Evolutionary conservation across 768 basidiomycete genomes (phyloP).

Genomic region (Russula olivacea): DNA sequence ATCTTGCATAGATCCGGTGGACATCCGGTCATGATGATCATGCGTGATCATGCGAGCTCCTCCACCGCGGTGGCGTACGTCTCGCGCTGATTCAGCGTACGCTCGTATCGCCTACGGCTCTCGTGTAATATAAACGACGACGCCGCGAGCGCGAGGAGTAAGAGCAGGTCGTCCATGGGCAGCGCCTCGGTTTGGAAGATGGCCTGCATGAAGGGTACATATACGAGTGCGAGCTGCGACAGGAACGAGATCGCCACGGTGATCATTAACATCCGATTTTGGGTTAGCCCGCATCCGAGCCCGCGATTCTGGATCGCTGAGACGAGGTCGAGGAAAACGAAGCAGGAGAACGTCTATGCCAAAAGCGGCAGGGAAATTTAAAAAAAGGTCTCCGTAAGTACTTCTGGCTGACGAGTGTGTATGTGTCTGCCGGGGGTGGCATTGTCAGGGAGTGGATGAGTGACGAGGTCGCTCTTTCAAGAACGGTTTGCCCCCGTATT

Average conservation of each 20-base stretch:
- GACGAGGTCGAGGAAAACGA: constrained; percentile 94
- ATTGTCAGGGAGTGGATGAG: background rate
- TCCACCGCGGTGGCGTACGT: constrained; percentile 48
- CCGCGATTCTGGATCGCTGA: constrained; percentile 94
- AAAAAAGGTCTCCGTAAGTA: background rate
- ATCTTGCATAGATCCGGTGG: too few species aligned
- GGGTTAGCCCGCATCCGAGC: constrained; percentile 72
- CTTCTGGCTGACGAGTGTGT: too few species aligned
- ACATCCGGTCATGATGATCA: too few species aligned
- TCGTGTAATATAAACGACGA: constrained; percentile 71
- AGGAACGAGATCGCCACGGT: constrained; percentile 85
- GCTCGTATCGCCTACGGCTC: constrained; percentile 69
- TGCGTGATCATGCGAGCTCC: constrained; percentile 43
- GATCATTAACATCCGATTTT: constrained; percentile 84
- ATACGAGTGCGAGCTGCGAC: constrained; percentile 80
- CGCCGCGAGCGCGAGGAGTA: constrained; percentile 61
- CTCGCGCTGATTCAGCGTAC: constrained; percentile 49
- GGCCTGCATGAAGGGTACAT: constrained; percentile 84
- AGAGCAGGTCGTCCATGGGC: constrained; percentile 55
- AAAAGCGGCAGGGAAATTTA: background rate
- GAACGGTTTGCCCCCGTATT: too few species aligned
- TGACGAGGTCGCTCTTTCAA: too few species aligned
- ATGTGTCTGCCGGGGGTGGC: background rate
- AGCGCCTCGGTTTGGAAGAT: constrained; percentile 93
- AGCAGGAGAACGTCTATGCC: constrained; percentile 91